Base-by-base conservation (phyloP, 2,329 filamentous ascomycete genomes). In the Colletotrichum echinochloae region DNA sequence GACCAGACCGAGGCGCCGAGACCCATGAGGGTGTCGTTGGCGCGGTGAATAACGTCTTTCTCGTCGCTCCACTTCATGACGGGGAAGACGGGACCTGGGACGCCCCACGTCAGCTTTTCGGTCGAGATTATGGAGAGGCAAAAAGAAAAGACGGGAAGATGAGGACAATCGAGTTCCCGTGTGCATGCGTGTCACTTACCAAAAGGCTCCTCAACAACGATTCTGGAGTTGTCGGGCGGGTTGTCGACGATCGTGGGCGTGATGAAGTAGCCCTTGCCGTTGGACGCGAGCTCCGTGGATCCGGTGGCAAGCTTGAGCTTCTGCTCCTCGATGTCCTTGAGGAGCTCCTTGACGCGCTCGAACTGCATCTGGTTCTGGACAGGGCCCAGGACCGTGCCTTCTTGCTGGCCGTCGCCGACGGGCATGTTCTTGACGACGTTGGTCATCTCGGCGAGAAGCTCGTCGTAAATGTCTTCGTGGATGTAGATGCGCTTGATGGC, bases 291-390 rank as follows among this genome's bases (percentile, higher is more conserved):
- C 0, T 83, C 85, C 11, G 85, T 79, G 4, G 67, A 70, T 9
- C 67, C 67, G 28, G 64, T 64, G 28, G 61, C 69, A 33, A 73
- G n/a, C 60, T 73, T 72, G 54, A 67, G 68, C 64, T 71, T 65
- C 64, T 71, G 64, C 54, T 63, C 30, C 44, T 73, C 71, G 2
- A 73, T 71, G 28, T 71, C 69, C 41, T 60, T 64, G 56, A 73
- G 69, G 2, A 73, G 61, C 20, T 61, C 69, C 71, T 64, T 73
- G 71, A 73, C 65, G 54, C 52, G 71, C 59, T 90, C 86, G 75
- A 85, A 92, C 78, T 92, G 91, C 85, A 89, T 86, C 73, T 84
- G 79, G 78, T 92, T 92, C 71, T 90, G 89, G 2, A 92, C 79
- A 0, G 91, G 91, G 0, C 89, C 87, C 66, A 89, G 61, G n/a